A percentile compares a stretch with the other conserved stretches of the same genome.
phyloP scores from a whole-genome alignment of 2,329 filamentous ascomycete species.

The Exophiala bonariae region DNA sequence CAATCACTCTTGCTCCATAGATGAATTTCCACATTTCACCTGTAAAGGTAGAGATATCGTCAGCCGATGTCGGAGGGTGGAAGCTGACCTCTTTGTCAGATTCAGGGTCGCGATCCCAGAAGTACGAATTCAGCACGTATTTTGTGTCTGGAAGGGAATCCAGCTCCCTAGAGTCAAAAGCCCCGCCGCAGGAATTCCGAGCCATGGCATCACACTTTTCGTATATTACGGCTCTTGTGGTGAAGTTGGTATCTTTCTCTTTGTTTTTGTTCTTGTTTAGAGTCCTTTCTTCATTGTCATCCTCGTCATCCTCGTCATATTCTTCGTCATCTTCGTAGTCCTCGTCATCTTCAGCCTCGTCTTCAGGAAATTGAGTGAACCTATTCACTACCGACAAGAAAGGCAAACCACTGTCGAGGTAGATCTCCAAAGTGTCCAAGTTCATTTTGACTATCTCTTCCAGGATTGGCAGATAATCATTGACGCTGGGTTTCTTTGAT shows the following conservation, averaged over 20 bases:
- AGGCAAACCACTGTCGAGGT: constrained; percentile 17
- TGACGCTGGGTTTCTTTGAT: constrained; percentile 4
- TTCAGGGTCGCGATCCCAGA: not conserved
- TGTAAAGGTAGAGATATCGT: constrained; percentile 11
- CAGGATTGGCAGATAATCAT: constrained; percentile 14
- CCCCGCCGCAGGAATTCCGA: constrained; percentile 5
- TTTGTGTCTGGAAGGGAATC: not conserved
- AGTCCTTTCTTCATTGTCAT: not conserved
- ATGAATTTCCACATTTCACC: constrained; percentile 17
- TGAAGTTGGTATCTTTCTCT: not conserved
- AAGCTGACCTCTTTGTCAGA: not conserved
- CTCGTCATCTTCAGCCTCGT: not conserved
- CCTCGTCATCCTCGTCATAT: constrained; percentile 1
- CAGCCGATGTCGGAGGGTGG: constrained; percentile 12
- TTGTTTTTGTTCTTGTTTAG: not conserved
- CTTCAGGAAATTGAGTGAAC: not conserved
- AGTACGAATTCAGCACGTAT: not conserved
- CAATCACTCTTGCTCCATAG: constrained; percentile 14
- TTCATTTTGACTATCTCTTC: constrained; percentile 16
- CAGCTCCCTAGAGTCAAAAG: constrained; percentile 1
- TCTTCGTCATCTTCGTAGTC: constrained; percentile 1
- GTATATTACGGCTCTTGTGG: too few species aligned
- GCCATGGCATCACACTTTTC: not conserved
- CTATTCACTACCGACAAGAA: not conserved
- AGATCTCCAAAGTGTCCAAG: constrained; percentile 22